phyloP scores from a whole-genome alignment of 2,329 filamentous ascomycete species.

The Rhynchosporium secalis region DNA sequence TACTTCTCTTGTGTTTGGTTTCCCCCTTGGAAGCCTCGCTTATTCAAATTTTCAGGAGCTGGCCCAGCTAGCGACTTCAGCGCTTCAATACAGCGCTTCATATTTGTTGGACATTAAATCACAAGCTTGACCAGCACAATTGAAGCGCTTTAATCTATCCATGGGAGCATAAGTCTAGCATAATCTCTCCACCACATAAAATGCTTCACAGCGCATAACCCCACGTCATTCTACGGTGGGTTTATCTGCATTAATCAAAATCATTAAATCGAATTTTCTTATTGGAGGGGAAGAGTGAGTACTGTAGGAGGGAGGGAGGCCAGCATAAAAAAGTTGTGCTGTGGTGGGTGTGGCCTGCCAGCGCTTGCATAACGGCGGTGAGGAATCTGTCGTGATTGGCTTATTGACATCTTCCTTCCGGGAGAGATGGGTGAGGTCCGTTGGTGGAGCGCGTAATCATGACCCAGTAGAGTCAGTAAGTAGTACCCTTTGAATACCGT shows the following conservation, averaged over 20 bases:
- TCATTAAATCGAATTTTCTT: not conserved
- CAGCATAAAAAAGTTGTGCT: not conserved
- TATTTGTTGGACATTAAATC: not conserved
- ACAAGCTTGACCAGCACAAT: constrained; percentile 8
- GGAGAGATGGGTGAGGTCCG: not conserved
- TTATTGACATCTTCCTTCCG: not conserved
- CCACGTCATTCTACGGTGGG: not conserved
- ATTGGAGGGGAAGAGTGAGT: not conserved
- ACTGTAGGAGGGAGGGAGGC: not conserved
- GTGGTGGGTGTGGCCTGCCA: constrained; percentile 9
- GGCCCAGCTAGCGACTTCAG: not conserved
- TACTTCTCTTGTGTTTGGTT: not conserved
- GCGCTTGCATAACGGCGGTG: constrained; percentile 29
- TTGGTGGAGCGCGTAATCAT: not conserved
- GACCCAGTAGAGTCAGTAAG: too few relatives aligned
- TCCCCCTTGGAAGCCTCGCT: not conserved
- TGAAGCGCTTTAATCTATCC: not conserved
- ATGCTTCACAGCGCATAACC: constrained; percentile 4
- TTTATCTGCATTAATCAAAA: not conserved
- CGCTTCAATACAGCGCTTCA: constrained; percentile 12
- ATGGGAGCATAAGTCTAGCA: not conserved
- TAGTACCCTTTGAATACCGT: not conserved
- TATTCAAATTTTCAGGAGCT: not conserved
- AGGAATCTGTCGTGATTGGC: constrained; percentile 7
- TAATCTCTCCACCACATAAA: not conserved